Base-by-base conservation (phyloP, 495 filamentous ascomycete species). In the Pseudomonodictys pantanalensis region DNA sequence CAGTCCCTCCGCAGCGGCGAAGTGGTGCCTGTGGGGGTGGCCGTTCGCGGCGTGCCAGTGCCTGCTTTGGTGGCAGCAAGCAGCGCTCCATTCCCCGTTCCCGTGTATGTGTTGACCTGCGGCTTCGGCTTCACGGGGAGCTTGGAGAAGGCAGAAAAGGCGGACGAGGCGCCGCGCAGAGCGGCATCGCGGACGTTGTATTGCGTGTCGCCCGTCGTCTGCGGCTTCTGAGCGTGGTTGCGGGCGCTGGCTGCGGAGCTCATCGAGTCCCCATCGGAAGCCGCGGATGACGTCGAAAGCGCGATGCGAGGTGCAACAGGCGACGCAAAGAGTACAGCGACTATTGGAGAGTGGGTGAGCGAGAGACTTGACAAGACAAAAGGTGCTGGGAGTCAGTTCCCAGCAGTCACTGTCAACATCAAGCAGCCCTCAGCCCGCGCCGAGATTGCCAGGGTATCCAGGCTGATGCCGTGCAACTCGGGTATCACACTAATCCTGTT, bases 121-220 rank as follows among this genome's bases (percentile, higher is more conserved):
- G 62, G 62, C 30, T 64, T 64, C 28, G 66, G 58, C 50, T 63
- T 63, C 18, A 64, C 58, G 25, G 63, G 51, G 7, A 60, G 60
- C 53, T 63, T 69, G 11, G 59, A 60, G 39, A 70, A 70, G 56
- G 68, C 68, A 11, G 59, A 60, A 33, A 70, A 70, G 56, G 68
- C 68, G 9, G 51, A 50, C 11, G 65, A 59, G 20, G 68, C 68
- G 3, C 68, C 68, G 23, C 38, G 52, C 20, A 70, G 65, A 33
- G 68, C 68, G 18, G 68, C 68, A 51, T 68, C 49, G 22, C 39
- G 67, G 15, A 69, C 66, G 44, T 69, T 69, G 43, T 69, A 61
- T 44, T 65, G 59, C 7, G 59, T 67, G 53, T 59, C 59, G 43
- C 59, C 50, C 28, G 58, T 47, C 7, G 42, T 55, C 32, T 51